These are phyloP conservation scores for Erigeron philadelphicus DNA, from an alignment of 140 eudicot genomes.

Conservation along the genomic window DNA sequence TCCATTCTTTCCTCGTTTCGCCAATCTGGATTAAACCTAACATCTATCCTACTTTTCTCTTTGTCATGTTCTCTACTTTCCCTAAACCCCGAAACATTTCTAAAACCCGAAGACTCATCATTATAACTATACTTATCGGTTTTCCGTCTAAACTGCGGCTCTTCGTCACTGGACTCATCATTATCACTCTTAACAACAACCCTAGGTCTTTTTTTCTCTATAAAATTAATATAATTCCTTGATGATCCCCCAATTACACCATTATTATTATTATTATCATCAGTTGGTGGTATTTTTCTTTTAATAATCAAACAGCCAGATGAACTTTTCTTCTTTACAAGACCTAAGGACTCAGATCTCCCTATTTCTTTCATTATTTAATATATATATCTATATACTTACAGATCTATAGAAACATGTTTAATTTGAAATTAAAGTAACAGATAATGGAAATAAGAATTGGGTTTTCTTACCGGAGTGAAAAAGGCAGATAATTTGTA, in stretches of 20 bases:
- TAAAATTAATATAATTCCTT: constrained; percentile 25
- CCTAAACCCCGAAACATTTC: constrained; percentile 21
- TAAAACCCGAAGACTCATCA: constrained; percentile 26
- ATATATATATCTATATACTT: constrained; percentile 3
- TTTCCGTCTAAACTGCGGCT: constrained; percentile 34
- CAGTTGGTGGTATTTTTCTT: constrained; percentile 34
- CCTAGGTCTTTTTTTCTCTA: constrained; percentile 58
- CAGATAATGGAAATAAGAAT: constrained; percentile 10
- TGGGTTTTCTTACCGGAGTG: constrained; percentile 29
- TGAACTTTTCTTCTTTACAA: constrained; percentile 73
- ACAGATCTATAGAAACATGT: constrained; percentile 23
- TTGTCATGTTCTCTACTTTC: constrained; percentile 36
- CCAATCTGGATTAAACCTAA: constrained; percentile 35
- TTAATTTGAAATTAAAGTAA: constrained; percentile 16
- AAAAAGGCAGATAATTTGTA: neutral
- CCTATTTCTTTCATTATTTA: constrained; percentile 49
- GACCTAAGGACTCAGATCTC: constrained; percentile 52
- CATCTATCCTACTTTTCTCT: constrained; percentile 43
- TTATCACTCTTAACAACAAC: constrained; percentile 35
- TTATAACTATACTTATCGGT: constrained; percentile 22
- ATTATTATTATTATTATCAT: neutral
- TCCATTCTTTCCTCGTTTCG: constrained; percentile 40
- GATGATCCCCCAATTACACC: constrained; percentile 42
- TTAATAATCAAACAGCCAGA: constrained; percentile 88
- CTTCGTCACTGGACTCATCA: constrained; percentile 68